Conservation (phyloP, 1,284 basidiomycete species). For the Sporisorium scitamineum region DNA sequence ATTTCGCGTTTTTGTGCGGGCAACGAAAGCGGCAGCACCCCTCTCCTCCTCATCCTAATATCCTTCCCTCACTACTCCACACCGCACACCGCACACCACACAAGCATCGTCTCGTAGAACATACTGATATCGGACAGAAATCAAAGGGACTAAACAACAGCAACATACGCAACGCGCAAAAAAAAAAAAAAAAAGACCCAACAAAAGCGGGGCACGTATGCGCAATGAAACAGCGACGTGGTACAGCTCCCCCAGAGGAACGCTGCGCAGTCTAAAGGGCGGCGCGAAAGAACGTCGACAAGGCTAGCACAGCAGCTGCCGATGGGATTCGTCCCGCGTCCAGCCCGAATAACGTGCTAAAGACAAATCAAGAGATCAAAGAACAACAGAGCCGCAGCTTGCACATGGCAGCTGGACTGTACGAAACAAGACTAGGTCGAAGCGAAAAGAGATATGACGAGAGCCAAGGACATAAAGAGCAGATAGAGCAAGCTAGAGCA, state of each 20-base stretch:
- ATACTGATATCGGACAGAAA: background rate
- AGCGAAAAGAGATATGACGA: background rate
- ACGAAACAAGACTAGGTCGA: background rate
- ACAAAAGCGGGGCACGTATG: conserved; percentile 3
- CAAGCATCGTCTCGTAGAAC: background rate
- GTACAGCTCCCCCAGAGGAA: background rate
- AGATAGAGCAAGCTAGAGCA: conserved; percentile 3
- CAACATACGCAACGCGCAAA: background rate
- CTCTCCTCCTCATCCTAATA: background rate
- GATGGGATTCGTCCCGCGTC: background rate
- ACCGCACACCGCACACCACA: background rate
- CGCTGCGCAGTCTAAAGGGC: background rate
- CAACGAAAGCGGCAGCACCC: background rate
- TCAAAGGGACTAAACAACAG: background rate
- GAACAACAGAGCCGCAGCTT: conserved; percentile 10
- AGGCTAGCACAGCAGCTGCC: conserved; percentile 23
- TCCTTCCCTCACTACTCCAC: background rate
- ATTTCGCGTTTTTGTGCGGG: too few relatives aligned
- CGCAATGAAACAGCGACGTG: conserved; percentile 2
- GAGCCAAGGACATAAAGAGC: background rate
- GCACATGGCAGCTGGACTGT: conserved; percentile 13
- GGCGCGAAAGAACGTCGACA: conserved; percentile 3
- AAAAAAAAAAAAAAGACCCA: too few relatives aligned
- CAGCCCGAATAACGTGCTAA: conserved; percentile 2
- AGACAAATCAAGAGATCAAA: background rate